Conservation (phyloP, 176 grass and related monocot genomes). For the Dendrocalamus sinicus region DNA sequence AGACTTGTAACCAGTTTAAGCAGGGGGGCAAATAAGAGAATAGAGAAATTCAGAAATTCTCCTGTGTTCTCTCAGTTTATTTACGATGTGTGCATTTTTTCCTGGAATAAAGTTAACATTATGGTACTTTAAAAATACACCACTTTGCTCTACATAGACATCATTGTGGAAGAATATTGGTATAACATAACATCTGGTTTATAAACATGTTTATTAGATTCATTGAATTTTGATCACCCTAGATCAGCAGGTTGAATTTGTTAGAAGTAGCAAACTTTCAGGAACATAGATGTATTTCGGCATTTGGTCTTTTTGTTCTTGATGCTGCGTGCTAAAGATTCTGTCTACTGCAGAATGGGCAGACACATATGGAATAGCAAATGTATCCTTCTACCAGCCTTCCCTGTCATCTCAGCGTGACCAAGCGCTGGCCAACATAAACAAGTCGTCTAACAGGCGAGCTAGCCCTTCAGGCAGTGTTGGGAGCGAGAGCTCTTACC, state of each 20-base stretch:
- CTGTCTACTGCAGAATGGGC: conserved; percentile 44
- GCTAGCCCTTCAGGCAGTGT: conserved; percentile 39
- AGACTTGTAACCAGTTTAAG: too few species aligned
- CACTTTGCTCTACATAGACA: too few species aligned
- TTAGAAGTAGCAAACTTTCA: not conserved
- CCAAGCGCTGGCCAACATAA: conserved; percentile 57
- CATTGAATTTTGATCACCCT: not conserved
- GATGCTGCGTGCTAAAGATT: not conserved
- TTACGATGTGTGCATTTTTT: too few species aligned
- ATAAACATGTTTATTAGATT: too few species aligned
- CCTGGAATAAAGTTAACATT: too few species aligned
- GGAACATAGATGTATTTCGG: not conserved
- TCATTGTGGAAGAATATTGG: too few species aligned
- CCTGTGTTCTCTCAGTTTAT: too few species aligned
- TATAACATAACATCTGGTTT: too few species aligned
- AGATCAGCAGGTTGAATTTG: not conserved
- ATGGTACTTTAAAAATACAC: too few species aligned
- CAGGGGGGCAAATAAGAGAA: too few species aligned
- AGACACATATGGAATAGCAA: conserved; percentile 46
- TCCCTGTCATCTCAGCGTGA: conserved; percentile 59
- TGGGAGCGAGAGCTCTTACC: conserved; percentile 29
- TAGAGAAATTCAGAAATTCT: too few species aligned
- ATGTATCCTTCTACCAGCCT: conserved; percentile 39
- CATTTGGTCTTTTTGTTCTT: conserved; percentile 26
- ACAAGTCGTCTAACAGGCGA: conserved; percentile 43